A percentile compares a stretch with the other conserved stretches of the same genome.
phyloP scores from a whole-genome alignment of 2,329 filamentous ascomycete species.

The Paramyrothecium roridum region DNA sequence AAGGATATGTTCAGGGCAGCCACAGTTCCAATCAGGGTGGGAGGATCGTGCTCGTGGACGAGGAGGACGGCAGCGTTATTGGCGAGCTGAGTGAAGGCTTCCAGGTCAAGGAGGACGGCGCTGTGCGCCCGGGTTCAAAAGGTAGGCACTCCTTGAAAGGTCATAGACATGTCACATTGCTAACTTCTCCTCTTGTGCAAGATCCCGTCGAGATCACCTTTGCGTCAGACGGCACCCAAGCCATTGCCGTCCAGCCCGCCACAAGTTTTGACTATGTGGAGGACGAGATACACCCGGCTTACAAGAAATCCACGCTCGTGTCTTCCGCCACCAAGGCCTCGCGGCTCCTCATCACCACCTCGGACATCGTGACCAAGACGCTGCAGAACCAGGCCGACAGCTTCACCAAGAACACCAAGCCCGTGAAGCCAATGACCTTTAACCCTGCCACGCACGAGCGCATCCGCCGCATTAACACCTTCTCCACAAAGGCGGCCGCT shows the following conservation, averaged over 20 bases:
- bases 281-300: conserved; percentile 83
- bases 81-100: conserved; percentile 85
- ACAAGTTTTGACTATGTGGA: conserved; percentile 53
- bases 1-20: conserved; percentile 68
- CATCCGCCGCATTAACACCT: conserved; percentile 84
- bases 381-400: conserved; percentile 74
- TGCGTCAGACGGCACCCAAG: conserved; percentile 62
- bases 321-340: conserved; percentile 85
- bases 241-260: conserved; percentile 64
- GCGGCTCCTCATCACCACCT: conserved; percentile 85
- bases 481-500: conserved; percentile 75
- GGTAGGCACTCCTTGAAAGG: conserved; percentile 52
- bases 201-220: conserved; percentile 80
- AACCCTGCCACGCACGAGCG: conserved; percentile 78
- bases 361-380: conserved; percentile 73
- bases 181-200: conserved; percentile 8
- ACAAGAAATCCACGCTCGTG: conserved; percentile 81
- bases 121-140: conserved; percentile 83
- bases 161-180: not conserved
- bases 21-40: conserved; percentile 52
- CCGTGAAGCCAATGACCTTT: conserved; percentile 84
- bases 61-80: conserved; percentile 93
- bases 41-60: conserved; percentile 88
- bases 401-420: conserved; percentile 78
- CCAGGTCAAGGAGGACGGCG: conserved; percentile 72